Percentiles rank a stretch among this genome's conserved stretches.
These are phyloP conservation scores for Mycena crocata DNA, from an alignment of 768 basidiomycete genomes.

Conservation along the genomic window DNA sequence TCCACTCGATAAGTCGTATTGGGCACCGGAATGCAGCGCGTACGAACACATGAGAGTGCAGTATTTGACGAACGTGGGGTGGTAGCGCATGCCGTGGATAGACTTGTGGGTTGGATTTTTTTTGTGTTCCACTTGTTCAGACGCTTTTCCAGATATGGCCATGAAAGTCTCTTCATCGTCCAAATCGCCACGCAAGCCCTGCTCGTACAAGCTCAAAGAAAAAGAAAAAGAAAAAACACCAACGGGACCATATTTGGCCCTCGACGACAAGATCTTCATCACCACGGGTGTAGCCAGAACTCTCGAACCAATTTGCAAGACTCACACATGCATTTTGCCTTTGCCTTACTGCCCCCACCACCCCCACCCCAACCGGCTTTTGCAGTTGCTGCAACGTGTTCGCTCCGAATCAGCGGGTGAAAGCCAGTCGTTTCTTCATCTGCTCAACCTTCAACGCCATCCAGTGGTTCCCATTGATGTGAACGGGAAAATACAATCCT, in stretches of 20 bases:
- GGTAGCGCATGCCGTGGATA: constrained; percentile 8
- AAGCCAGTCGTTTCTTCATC: too few relatives aligned
- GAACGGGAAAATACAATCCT: too few relatives aligned
- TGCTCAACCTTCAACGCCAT: too few relatives aligned
- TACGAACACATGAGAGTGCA: constrained; percentile 8
- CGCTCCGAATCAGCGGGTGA: not conserved
- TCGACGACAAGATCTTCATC: not conserved
- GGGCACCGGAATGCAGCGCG: constrained; percentile 6
- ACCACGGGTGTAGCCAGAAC: constrained; percentile 1
- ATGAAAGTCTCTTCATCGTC: constrained; percentile 10
- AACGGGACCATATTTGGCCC: not conserved
- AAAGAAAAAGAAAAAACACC: too few relatives aligned
- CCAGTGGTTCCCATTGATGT: too few relatives aligned
- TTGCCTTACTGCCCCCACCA: too few relatives aligned
- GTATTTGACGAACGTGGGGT: not conserved
- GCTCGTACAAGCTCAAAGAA: not conserved
- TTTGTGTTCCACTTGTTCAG: not conserved
- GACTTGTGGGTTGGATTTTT: not conserved
- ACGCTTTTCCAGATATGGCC: not conserved
- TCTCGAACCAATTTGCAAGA: too few relatives aligned
- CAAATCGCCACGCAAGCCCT: not conserved
- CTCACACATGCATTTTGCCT: too few relatives aligned
- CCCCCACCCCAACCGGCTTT: not conserved
- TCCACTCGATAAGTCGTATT: not conserved
- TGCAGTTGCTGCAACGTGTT: not conserved